These are phyloP conservation scores for Cercospora sojina DNA, from an alignment of 2,329 filamentous ascomycete species.

Conservation along the genomic window DNA sequence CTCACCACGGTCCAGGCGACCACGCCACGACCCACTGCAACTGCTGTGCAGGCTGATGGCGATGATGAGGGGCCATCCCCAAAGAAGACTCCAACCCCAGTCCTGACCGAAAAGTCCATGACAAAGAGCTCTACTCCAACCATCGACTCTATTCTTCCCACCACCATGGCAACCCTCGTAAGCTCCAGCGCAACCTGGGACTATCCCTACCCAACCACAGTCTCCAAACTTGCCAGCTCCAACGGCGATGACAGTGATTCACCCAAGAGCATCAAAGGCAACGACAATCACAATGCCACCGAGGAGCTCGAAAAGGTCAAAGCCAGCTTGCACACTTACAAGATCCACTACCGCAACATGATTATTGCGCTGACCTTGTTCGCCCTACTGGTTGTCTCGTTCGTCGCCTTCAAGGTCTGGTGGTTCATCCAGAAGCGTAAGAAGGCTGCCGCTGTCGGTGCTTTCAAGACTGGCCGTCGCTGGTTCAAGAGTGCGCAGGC, in stretches of 20 bases:
- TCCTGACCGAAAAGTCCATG: background rate
- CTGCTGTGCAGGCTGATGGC: background rate
- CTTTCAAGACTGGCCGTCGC: background rate
- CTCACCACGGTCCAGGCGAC: background rate
- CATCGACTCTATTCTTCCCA: constrained; percentile 1
- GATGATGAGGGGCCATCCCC: background rate
- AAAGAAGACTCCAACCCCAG: background rate
- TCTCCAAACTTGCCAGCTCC: background rate
- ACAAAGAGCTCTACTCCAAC: constrained; percentile 1
- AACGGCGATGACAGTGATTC: background rate
- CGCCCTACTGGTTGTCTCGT: constrained; percentile 3
- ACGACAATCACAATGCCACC: background rate
- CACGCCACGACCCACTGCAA: background rate
- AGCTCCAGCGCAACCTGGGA: background rate
- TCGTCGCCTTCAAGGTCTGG: constrained; percentile 14
- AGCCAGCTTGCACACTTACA: constrained; percentile 5
- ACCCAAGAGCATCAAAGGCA: constrained; percentile 1
- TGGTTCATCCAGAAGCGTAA: constrained; percentile 6
- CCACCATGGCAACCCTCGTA: background rate
- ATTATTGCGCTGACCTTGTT: constrained; percentile 11
- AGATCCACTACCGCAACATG: constrained; percentile 10
- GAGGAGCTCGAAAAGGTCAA: constrained; percentile 7
- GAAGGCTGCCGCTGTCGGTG: background rate
- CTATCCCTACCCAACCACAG: background rate
- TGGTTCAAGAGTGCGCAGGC: background rate